phyloP scores from a whole-genome alignment of 495 filamentous ascomycete species.

The Hamigera avellanea region DNA sequence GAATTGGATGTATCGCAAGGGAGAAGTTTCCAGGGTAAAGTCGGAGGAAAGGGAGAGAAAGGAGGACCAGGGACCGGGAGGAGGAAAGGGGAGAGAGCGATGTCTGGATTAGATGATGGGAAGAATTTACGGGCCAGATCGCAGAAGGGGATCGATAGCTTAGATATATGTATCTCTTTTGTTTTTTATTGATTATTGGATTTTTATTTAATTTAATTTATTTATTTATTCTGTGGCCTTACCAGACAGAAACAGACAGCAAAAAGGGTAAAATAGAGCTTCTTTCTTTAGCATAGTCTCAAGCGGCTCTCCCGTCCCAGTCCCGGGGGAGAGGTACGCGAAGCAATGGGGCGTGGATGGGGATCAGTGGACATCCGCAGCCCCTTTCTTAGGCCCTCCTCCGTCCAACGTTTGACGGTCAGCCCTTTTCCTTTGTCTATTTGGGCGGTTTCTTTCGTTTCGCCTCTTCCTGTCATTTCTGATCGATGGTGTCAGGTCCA shows the following conservation, averaged over 20 bases:
- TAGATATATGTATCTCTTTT: slow-evolving; percentile 1
- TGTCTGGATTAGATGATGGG: slow-evolving; percentile 16
- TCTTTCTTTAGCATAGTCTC: not conserved
- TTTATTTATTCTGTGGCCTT: not conserved
- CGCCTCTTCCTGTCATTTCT: no score
- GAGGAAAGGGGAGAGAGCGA: slow-evolving; percentile 5
- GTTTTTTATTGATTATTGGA: not conserved
- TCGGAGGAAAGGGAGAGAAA: slow-evolving; percentile 6
- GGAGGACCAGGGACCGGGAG: slow-evolving; percentile 7
- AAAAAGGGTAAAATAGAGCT: no score
- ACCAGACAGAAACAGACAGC: no score
- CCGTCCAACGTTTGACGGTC: not conserved
- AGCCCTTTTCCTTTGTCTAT: no score
- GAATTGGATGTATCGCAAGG: slow-evolving; percentile 27
- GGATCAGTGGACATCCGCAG: not conserved
- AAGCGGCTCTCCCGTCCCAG: slow-evolving; percentile 3
- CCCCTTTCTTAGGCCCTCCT: slow-evolving; percentile 1
- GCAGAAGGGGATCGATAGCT: slow-evolving; percentile 14
- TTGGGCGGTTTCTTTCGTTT: no score
- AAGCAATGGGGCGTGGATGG: slow-evolving; percentile 1
- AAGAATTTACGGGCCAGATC: slow-evolving; percentile 12
- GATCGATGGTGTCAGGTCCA: no score
- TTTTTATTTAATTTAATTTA: not conserved
- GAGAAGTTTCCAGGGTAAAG: slow-evolving; percentile 9
- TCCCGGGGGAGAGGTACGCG: slow-evolving; percentile 5